Conservation (phyloP, 192 early-diverging fungal genomes). For the Kappamyces sp. region DNA sequence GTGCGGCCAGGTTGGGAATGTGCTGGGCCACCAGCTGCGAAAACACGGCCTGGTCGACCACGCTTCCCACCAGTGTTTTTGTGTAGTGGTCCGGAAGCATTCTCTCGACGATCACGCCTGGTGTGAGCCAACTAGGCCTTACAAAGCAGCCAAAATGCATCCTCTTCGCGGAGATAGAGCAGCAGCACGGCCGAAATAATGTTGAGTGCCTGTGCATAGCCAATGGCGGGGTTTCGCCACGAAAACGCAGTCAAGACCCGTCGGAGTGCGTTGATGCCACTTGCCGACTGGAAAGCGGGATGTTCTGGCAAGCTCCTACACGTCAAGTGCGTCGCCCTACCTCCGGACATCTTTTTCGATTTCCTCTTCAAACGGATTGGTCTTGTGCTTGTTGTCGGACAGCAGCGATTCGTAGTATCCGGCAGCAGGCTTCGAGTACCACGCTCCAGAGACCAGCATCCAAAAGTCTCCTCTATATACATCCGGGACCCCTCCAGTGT, state of each 20-base stretch:
- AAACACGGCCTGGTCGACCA: slow-evolving; percentile 55
- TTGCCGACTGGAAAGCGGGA: slow-evolving; percentile 46
- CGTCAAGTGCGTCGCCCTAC: slow-evolving; percentile 15
- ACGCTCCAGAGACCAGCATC: slow-evolving; percentile 49
- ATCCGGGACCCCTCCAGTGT: slow-evolving; percentile 39
- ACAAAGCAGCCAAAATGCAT: slow-evolving; percentile 59
- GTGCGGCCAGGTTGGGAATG: slow-evolving; percentile 38
- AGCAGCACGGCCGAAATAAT: slow-evolving; percentile 53
- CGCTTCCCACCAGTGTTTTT: slow-evolving; percentile 54
- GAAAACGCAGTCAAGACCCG: slow-evolving; percentile 53
- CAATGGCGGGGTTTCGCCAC: slow-evolving; percentile 54
- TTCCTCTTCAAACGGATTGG: slow-evolving; percentile 48
- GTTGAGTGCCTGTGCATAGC: slow-evolving; percentile 60
- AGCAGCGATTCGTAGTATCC: slow-evolving; percentile 43
- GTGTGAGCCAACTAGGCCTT: slow-evolving; percentile 7
- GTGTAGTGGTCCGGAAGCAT: slow-evolving; percentile 57
- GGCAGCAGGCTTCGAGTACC: slow-evolving; percentile 42
- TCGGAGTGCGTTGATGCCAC: slow-evolving; percentile 48
- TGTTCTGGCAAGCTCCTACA: slow-evolving; percentile 52
- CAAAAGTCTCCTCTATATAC: slow-evolving; percentile 47
- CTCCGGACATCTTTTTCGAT: slow-evolving; percentile 60
- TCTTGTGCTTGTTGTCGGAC: slow-evolving; percentile 23
- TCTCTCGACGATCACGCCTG: slow-evolving; percentile 50
- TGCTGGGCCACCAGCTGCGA: slow-evolving; percentile 36
- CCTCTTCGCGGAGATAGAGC: slow-evolving; percentile 48